Evolutionary conservation across 1,139 yeast genomes (phyloP), one percentile per base, ranked within the genome.

Genomic region (Taphrina flavorubra): DNA sequence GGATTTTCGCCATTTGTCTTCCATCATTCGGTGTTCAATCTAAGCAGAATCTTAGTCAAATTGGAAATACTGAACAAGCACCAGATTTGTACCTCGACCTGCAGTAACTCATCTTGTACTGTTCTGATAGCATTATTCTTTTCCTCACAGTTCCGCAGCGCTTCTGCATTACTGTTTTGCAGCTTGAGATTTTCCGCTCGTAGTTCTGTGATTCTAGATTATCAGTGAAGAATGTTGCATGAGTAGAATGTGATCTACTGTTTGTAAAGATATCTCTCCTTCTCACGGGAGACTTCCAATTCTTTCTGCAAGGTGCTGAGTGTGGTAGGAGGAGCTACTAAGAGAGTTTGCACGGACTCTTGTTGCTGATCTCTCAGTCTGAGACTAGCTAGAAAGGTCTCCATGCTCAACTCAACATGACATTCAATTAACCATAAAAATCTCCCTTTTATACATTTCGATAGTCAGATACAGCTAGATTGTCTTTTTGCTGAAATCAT

Each of bases 51-150:
- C 42, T 39, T 14, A 39, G 42, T 14, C 14, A 14, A 39, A 39
- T 10, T 39, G 42, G 42, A 14, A 14, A 39, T 25, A 25, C 31
- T 10, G 14, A 39, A 39, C 42, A 39, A 39, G 42, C 42, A 11
- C 14, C 42, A 6, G 14, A 14, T 11, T 20, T 20, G 31, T 59
- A 60, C 65, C 58, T 60, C 56, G 37, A 37, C 40, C 25, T 55
- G 53, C 11, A 62, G 42, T n/a, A 51, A 40, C 31, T 62, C 65
- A 51, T 62, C 65, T 51, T 62, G 65, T 16, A 62, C 20, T 13
- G 44, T 20, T 51, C 51, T 37, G n/a, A 62, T 62, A 44, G 51
- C 42, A 6, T 40, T 39, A 20, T 62, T 62, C 51, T 62, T 62
- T 31, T 62, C 65, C 1, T 40, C 34, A 5, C 58, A 49, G 36